Percentiles rank a stretch among this genome's conserved stretches.
phyloP scores from a whole-genome alignment of 1,284 basidiomycete species.

The Leccinum huronense region DNA sequence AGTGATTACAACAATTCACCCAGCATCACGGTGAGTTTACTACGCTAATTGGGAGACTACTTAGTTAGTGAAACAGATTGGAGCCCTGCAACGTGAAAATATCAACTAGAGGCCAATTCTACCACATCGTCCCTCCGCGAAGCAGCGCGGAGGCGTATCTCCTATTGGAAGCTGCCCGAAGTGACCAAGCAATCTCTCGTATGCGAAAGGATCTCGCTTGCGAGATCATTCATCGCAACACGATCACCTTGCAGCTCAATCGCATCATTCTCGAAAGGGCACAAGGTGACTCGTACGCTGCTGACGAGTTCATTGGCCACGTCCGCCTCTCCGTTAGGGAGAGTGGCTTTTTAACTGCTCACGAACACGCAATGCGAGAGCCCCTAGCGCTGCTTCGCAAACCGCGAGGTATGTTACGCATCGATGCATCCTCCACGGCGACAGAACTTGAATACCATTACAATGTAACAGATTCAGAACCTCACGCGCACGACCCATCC shows the following conservation, averaged over 20 bases:
- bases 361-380: not conserved
- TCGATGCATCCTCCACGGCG: not conserved
- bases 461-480: not conserved
- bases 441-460: not conserved
- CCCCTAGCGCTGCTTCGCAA: not conserved
- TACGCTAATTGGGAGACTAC: not conserved
- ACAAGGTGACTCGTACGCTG: not conserved
- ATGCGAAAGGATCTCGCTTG: not conserved
- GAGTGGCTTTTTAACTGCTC: not conserved
- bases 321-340: not conserved
- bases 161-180: not conserved
- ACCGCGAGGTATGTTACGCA: not conserved
- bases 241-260: conserved; percentile 3
- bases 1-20: not conserved
- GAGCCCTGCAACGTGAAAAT: not conserved
- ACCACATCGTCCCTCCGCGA: not conserved
- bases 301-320: not conserved
- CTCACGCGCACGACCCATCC: not conserved
- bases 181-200: not conserved
- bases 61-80: not conserved
- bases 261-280: not conserved
- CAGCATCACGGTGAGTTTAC: not conserved
- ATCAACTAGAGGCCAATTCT: not conserved
- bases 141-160: conserved; percentile 1
- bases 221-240: not conserved